A percentile compares a stretch with the other conserved stretches of the same genome.
Conservation (phyloP, 2,329 filamentous ascomycete species). For the Fusarium temperatum region DNA sequence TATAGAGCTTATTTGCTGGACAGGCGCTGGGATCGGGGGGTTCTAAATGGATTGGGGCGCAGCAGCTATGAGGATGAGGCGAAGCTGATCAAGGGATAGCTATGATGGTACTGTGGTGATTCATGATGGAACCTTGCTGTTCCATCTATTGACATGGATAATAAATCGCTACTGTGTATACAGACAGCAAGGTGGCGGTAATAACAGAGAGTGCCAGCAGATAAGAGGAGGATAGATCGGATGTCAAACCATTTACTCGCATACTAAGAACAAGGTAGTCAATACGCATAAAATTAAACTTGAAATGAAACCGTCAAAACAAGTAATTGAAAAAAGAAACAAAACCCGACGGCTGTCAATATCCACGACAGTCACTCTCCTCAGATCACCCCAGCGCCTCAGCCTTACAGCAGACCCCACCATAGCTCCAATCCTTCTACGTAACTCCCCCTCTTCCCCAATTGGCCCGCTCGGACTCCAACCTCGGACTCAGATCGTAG, state of each 20-base stretch:
- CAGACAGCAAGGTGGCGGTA: neutral
- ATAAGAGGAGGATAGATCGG: too few relatives aligned
- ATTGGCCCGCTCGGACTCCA: constrained; percentile 37
- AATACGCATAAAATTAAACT: neutral
- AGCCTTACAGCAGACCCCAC: constrained; percentile 8
- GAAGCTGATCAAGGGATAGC: neutral
- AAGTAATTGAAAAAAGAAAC: neutral
- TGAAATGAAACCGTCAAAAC: rapidly evolving
- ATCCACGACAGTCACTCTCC: neutral
- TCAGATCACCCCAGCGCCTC: neutral
- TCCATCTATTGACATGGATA: rapidly evolving
- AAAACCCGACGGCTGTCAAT: neutral
- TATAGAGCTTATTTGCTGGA: neutral
- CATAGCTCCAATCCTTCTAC: neutral
- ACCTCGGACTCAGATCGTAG: constrained; percentile 21
- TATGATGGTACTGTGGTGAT: neutral
- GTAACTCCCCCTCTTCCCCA: neutral
- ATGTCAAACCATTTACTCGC: rapidly evolving
- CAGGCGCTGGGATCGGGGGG: neutral
- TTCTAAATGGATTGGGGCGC: constrained; percentile 1
- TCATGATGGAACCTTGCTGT: neutral
- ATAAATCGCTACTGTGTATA: too few relatives aligned
- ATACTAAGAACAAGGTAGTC: rapidly evolving
- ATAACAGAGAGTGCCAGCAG: too few relatives aligned
- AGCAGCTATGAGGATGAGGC: neutral